Conservation (phyloP, 768 basidiomycete genomes). For the Myochromella boudieri region DNA sequence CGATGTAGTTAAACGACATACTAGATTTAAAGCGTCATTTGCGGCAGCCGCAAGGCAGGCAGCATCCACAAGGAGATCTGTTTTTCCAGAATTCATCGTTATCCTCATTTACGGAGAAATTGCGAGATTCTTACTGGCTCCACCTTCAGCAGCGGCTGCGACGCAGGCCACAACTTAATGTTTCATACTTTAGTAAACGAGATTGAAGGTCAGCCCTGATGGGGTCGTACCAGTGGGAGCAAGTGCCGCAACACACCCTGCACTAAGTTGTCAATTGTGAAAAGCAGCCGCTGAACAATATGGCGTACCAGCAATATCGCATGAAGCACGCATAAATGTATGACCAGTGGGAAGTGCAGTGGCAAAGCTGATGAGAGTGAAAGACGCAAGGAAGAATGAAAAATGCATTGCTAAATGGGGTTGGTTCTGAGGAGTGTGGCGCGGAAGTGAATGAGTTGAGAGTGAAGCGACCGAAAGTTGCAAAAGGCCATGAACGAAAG, state of each 20-base stretch:
- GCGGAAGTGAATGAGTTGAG: no score
- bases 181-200: not conserved
- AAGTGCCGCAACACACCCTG: constrained; percentile 15
- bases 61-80: constrained; percentile 12
- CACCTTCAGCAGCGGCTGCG: constrained; percentile 12
- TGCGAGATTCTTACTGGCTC: constrained; percentile 8
- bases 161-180: constrained; percentile 9
- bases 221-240: constrained; percentile 11
- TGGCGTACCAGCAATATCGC: constrained; percentile 13
- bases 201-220: no score
- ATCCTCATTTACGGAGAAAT: no score
- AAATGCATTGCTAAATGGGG: no score
- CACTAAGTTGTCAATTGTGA: not conserved
- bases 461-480: no score
- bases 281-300: not conserved
- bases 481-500: no score
- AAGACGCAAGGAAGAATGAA: constrained; percentile 6
- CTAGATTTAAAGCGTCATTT: constrained; percentile 9
- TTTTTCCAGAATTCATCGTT: not conserved
- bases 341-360: constrained; percentile 11
- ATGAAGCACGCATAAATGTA: constrained; percentile 12
- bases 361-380: constrained; percentile 10
- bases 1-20: not conserved
- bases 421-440: no score
- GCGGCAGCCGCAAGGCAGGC: constrained; percentile 13